Evolutionary conservation across 2,329 filamentous ascomycete genomes (phyloP).

Genomic region (Geoglossum cookeanum): DNA sequence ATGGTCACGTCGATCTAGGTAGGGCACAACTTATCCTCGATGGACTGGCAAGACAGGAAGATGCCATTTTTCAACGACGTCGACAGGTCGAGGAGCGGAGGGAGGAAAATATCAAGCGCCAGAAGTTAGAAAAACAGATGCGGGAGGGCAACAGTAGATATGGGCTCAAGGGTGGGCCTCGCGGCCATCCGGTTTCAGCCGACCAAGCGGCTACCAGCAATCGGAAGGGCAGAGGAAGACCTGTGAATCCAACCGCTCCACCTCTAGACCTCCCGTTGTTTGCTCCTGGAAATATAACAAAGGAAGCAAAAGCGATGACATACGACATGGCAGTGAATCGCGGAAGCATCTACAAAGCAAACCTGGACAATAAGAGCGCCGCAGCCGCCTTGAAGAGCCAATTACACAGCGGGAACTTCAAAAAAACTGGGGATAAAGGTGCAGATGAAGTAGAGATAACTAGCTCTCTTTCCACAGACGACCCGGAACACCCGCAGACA

Average conservation of each 20-base stretch:
- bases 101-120: constrained; percentile 59
- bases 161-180: constrained; percentile 13
- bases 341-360: constrained; percentile 44
- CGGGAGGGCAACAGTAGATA: constrained; percentile 28
- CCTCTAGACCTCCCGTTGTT: constrained; percentile 36
- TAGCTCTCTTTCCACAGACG: constrained; percentile 10
- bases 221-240: constrained; percentile 13
- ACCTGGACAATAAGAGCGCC: constrained; percentile 80
- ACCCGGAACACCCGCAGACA: constrained; percentile 13
- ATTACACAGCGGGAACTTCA: constrained; percentile 33
- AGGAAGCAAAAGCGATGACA: constrained; percentile 44
- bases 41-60: constrained; percentile 80
- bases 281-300: constrained; percentile 35
- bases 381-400: constrained; percentile 73
- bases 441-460: constrained; percentile 4
- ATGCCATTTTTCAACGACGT: constrained; percentile 75
- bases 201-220: constrained; percentile 9
- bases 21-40: constrained; percentile 75
- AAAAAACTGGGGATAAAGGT: constrained; percentile 11
- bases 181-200: constrained; percentile 17
- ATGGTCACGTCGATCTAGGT: constrained; percentile 75
- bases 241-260: constrained; percentile 21
- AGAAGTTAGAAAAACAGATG: constrained; percentile 49
- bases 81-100: constrained; percentile 71
- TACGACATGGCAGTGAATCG: constrained; percentile 79